A percentile compares a stretch with the other conserved stretches of the same genome.
Conservation (phyloP, 768 basidiomycete species). For the Floccularia luteovirens region DNA sequence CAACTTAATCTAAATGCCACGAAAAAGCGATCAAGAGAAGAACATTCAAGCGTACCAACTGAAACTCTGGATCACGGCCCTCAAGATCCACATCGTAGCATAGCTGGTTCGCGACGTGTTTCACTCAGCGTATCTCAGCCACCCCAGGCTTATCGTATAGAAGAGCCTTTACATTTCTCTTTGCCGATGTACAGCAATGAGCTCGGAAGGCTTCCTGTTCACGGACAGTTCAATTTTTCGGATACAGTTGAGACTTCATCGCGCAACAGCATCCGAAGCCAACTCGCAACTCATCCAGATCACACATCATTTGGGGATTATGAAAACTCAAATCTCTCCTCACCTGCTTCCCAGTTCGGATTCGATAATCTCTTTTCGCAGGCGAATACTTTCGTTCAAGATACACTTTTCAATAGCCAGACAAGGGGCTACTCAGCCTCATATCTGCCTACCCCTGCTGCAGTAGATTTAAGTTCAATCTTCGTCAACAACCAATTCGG, state of each 20-base stretch:
- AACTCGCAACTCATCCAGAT: too few species aligned
- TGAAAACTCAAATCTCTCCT: slow-evolving; percentile 2
- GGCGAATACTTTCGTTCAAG: slow-evolving; percentile 5
- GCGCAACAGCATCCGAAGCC: slow-evolving; percentile 5
- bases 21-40: slow-evolving; percentile 12
- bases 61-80: slow-evolving; percentile 8
- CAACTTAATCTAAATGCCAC: not conserved
- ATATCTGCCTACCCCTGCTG: not conserved
- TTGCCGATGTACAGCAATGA: slow-evolving; percentile 54
- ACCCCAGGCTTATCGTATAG: slow-evolving; percentile 5
- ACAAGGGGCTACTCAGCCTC: slow-evolving; percentile 1
- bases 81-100: slow-evolving; percentile 10
- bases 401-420: slow-evolving; percentile 6
- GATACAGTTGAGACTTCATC: slow-evolving; percentile 13
- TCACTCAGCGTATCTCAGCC: slow-evolving; percentile 13
- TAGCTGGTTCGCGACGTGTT: slow-evolving; percentile 20
- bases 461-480: not conserved
- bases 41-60: slow-evolving; percentile 5
- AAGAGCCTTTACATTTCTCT: slow-evolving; percentile 16
- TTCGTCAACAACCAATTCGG: not conserved
- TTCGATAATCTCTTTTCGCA: not conserved
- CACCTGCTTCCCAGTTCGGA: not conserved
- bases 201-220: slow-evolving; percentile 45
- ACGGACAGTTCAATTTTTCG: slow-evolving; percentile 30
- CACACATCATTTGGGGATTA: too few species aligned